Evolutionary conservation across 2,329 filamentous ascomycete genomes (phyloP).

Genomic region (Diaporthe citri): DNA sequence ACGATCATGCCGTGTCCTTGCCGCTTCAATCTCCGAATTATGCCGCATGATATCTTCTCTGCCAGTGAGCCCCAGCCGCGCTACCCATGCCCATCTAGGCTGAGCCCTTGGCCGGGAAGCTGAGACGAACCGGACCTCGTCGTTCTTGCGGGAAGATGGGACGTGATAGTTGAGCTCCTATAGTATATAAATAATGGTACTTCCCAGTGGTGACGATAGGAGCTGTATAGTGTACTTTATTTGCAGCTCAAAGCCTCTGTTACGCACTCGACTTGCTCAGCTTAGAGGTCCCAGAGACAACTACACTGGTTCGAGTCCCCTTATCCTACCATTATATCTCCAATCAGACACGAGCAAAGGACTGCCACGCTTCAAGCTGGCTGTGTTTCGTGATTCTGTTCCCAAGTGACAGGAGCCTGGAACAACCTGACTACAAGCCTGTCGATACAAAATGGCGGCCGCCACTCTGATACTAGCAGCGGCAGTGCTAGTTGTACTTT

Average conservation of each 20-base stretch:
- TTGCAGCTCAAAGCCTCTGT: neutral
- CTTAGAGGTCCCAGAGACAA: neutral
- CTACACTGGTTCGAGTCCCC: neutral
- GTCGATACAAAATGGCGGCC: neutral
- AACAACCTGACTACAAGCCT: neutral
- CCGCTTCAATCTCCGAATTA: neutral
- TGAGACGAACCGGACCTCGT: neutral
- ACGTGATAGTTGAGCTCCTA: neutral
- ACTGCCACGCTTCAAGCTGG: neutral
- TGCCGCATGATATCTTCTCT: neutral
- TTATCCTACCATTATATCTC: neutral
- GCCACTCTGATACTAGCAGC: neutral
- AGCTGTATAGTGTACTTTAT: neutral
- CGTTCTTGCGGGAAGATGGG: too few relatives aligned
- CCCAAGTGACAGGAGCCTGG: too few relatives aligned
- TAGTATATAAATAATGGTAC: neutral
- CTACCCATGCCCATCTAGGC: slow-evolving; percentile 4
- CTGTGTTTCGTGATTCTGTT: neutral
- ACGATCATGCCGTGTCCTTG: neutral
- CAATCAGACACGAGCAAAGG: neutral
- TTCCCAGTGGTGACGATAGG: neutral
- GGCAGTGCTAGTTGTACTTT: neutral
- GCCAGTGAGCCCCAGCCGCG: neutral
- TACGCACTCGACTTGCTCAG: too few relatives aligned
- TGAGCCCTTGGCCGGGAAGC: neutral